phyloP scores from a whole-genome alignment of 148 eudicot genomes.

The Amaranthus palmeri region DNA sequence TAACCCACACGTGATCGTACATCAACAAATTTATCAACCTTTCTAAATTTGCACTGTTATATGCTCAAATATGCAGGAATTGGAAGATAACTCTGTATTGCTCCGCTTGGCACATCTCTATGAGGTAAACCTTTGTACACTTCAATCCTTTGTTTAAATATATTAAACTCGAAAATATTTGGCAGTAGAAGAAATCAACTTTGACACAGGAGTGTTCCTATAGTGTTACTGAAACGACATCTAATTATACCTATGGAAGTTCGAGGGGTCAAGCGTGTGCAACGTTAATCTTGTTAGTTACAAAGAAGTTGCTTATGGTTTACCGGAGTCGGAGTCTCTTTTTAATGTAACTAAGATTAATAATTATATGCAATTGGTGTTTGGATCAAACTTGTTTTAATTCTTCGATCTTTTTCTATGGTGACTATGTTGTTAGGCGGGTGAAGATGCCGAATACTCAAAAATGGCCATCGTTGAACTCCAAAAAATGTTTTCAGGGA shows the following conservation, averaged over 20 bases:
- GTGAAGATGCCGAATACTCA: conserved; percentile 63
- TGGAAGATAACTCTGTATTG: conserved; percentile 62
- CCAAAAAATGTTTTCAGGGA: conserved; percentile 62
- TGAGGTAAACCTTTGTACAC: conserved; percentile 43
- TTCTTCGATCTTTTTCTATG: conserved; percentile 4
- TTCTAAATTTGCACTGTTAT: neutral
- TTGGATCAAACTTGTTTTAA: neutral
- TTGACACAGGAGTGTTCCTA: too few relatives aligned
- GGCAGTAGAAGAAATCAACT: neutral
- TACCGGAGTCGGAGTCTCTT: too few relatives aligned
- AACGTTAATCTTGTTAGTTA: too few relatives aligned
- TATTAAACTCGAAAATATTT: neutral
- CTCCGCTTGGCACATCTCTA: conserved; percentile 81
- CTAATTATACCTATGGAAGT: too few relatives aligned
- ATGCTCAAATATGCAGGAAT: conserved; percentile 44
- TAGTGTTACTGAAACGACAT: too few relatives aligned
- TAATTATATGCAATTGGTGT: neutral
- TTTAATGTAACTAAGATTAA: too few relatives aligned
- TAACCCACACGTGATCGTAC: too few relatives aligned
- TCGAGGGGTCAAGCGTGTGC: too few relatives aligned
- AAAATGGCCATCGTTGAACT: conserved; percentile 61
- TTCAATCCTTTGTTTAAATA: neutral
- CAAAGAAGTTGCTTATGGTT: too few relatives aligned
- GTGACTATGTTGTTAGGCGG: conserved; percentile 43
- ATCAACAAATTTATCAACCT: too few relatives aligned